These are phyloP conservation scores for Cornus suecica DNA, from an alignment of 148 eudicot genomes.

Conservation along the genomic window DNA sequence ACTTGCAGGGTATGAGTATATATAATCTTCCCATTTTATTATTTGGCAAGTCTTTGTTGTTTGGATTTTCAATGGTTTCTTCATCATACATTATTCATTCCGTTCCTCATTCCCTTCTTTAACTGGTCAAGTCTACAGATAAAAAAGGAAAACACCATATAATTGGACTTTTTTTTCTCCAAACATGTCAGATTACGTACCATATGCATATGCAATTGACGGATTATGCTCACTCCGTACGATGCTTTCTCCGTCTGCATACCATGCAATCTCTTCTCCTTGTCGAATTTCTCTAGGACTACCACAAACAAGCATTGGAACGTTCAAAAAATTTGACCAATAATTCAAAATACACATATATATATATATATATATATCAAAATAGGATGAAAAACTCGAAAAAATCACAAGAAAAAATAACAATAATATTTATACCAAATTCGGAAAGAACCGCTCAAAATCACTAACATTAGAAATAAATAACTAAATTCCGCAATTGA, in stretches of 20 bases:
- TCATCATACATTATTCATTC: neutral
- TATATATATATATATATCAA: no score
- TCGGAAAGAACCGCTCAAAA: no score
- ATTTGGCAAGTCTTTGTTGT: neutral
- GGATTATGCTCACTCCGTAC: conserved; percentile 86
- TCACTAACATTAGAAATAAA: no score
- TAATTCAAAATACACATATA: neutral
- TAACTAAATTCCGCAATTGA: neutral
- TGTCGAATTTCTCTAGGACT: conserved; percentile 93
- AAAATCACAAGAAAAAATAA: neutral
- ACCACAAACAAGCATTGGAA: conserved; percentile 6
- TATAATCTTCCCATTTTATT: neutral
- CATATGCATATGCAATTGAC: conserved; percentile 87
- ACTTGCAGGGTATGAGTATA: no score
- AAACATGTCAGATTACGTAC: conserved; percentile 32
- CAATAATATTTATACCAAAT: neutral
- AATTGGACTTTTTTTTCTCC: conserved; percentile 1
- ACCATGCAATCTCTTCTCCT: conserved; percentile 99
- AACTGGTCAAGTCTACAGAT: neutral
- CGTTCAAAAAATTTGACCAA: no score
- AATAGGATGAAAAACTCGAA: conserved; percentile 13
- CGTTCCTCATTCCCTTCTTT: neutral
- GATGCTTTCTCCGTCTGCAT: conserved; percentile 93
- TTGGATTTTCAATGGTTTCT: neutral
- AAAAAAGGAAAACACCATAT: no score